Percentiles rank a stretch among this genome's conserved stretches.
These are phyloP conservation scores for Ophiocordyceps camponoti-leonardi DNA, from an alignment of 2,329 filamentous ascomycete species.

Conservation along the genomic window DNA sequence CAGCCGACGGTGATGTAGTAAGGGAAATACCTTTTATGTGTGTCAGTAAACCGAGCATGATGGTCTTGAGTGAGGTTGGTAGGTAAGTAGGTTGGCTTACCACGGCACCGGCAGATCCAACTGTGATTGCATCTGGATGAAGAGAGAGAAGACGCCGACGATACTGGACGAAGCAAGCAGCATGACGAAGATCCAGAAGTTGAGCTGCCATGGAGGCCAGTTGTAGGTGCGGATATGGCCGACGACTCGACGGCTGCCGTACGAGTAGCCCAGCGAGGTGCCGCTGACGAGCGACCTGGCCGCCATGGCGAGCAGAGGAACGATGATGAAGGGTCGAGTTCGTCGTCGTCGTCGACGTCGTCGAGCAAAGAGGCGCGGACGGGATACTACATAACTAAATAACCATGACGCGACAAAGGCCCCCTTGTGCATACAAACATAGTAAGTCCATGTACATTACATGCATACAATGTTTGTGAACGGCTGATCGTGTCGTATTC, in stretches of 20 bases:
- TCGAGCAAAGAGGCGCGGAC: not conserved
- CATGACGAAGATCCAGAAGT: conserved; percentile 52
- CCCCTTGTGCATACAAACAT: too few species aligned
- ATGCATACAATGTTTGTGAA: not conserved
- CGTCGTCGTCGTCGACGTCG: too few species aligned
- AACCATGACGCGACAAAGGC: too few species aligned
- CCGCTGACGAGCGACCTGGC: conserved; percentile 9
- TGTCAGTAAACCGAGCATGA: not conserved
- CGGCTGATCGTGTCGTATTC: too few species aligned
- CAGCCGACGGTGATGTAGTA: conserved; percentile 43
- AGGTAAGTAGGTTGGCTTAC: too few species aligned
- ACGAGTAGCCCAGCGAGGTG: conserved; percentile 22
- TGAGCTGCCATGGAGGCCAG: conserved; percentile 51
- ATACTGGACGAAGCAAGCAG: conserved; percentile 39
- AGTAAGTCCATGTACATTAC: not conserved
- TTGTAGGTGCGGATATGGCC: conserved; percentile 41
- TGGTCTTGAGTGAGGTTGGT: too few species aligned
- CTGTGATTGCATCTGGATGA: conserved; percentile 40
- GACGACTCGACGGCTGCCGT: conserved; percentile 18
- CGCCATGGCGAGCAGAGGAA: not conserved
- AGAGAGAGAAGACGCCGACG: conserved; percentile 43
- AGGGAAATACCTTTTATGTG: conserved; percentile 43
- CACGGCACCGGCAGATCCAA: conserved; percentile 40
- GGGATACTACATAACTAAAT: too few species aligned
- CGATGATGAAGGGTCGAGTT: not conserved